A percentile compares a stretch with the other conserved stretches of the same genome.
phyloP scores from a whole-genome alignment of 345 rosid species.

The Isatis tinctoria region DNA sequence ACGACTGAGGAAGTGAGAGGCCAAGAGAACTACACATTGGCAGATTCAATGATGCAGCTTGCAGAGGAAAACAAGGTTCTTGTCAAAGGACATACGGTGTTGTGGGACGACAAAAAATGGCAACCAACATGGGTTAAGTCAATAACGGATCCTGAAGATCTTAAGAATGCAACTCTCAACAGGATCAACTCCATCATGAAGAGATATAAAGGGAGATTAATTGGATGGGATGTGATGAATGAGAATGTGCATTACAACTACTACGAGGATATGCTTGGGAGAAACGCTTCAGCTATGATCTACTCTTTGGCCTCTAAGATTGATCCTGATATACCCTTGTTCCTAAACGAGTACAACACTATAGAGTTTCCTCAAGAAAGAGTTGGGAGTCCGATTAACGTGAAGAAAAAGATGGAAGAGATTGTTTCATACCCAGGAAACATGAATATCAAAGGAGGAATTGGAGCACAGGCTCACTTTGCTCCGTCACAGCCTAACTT shows the following conservation, averaged over 20 bases:
- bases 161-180: conserved; percentile 38
- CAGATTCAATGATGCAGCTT: conserved; percentile 58
- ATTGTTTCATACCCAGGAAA: conserved; percentile 57
- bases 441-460: conserved; percentile 38
- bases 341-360: conserved; percentile 72
- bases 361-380: conserved; percentile 42
- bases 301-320: conserved; percentile 40
- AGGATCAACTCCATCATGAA: conserved; percentile 57
- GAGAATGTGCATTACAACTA: conserved; percentile 73
- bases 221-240: conserved; percentile 79
- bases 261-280: conserved; percentile 67
- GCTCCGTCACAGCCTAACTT: conserved; percentile 42
- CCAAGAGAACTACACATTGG: conserved; percentile 50
- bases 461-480: conserved; percentile 74
- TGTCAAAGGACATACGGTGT: conserved; percentile 65
- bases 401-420: conserved; percentile 42
- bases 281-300: conserved; percentile 44
- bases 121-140: conserved; percentile 64
- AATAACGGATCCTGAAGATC: conserved; percentile 37
- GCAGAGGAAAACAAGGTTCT: conserved; percentile 38
- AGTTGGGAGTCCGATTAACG: conserved; percentile 36
- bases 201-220: conserved; percentile 58
- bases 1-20: conserved; percentile 55
- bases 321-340: conserved; percentile 50
- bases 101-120: conserved; percentile 58